Conservation (phyloP, 2,329 filamentous ascomycete genomes). For the Fusarium chlamydosporum region DNA sequence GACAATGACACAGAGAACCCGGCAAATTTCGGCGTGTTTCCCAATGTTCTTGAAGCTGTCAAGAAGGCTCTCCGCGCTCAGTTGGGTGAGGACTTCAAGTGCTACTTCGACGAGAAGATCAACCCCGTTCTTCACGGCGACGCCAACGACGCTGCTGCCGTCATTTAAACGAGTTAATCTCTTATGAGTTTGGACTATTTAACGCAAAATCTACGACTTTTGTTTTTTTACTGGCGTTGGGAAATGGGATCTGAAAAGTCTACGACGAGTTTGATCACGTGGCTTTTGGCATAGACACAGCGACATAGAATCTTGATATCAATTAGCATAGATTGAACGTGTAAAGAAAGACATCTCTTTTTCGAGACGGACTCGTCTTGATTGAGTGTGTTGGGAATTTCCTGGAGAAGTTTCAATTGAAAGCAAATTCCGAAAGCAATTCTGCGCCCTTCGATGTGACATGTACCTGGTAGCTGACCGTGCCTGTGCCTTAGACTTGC, state of each 20-base stretch:
- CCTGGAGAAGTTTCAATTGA: conserved; percentile 44
- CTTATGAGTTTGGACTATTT: conserved; percentile 1
- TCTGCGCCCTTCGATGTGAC: not conserved
- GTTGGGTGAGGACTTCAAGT: conserved; percentile 80
- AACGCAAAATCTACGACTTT: conserved; percentile 23
- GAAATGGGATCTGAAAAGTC: conserved; percentile 32
- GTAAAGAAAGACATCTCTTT: conserved; percentile 1
- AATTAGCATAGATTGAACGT: conserved; percentile 42
- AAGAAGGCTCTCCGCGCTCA: conserved; percentile 73
- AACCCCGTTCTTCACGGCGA: conserved; percentile 73
- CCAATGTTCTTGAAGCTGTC: conserved; percentile 79
- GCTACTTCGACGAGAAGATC: conserved; percentile 78
- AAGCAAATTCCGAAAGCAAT: conserved; percentile 36
- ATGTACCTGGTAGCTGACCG: not conserved
- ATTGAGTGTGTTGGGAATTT: conserved; percentile 31
- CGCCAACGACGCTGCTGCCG: conserved; percentile 46
- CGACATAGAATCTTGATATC: conserved; percentile 47
- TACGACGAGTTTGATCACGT: conserved; percentile 36
- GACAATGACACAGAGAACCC: conserved; percentile 83
- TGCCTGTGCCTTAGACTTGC: conserved; percentile 8
- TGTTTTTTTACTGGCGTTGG: conserved; percentile 31
- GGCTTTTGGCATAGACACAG: conserved; percentile 43
- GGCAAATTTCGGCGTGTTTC: conserved; percentile 82
- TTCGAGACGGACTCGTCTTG: conserved; percentile 4
- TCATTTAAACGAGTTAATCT: conserved; percentile 34